These are phyloP conservation scores for Turnera subulata DNA, from an alignment of 345 rosid species.

Conservation along the genomic window DNA sequence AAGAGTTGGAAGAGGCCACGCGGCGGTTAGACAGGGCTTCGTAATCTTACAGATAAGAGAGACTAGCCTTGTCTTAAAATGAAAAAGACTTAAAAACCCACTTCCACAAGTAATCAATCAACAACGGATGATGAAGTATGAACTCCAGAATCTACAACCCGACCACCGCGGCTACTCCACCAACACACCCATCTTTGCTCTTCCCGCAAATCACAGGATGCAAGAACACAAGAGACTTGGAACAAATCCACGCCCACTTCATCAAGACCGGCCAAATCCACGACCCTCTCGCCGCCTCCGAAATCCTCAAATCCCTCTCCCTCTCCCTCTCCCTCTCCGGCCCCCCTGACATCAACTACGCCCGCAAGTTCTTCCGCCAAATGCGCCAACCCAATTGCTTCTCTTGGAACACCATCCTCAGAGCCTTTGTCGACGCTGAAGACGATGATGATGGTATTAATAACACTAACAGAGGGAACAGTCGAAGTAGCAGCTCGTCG, in stretches of 20 bases:
- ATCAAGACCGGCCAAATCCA: conserved; percentile 54
- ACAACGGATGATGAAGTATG: conserved; percentile 4
- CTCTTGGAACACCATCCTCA: conserved; percentile 73
- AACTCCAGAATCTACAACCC: conserved; percentile 15
- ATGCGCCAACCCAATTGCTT: conserved; percentile 60
- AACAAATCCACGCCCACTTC: conserved; percentile 63
- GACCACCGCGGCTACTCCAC: conserved; percentile 3
- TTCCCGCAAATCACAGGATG: conserved; percentile 55
- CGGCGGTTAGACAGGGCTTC: no score
- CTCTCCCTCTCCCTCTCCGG: conserved; percentile 43
- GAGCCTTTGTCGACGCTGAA: conserved; percentile 48
- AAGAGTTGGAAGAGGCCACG: no score
- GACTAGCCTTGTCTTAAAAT: neutral
- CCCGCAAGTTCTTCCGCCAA: conserved; percentile 41
- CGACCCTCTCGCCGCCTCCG: conserved; percentile 68
- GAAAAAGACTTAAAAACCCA: neutral
- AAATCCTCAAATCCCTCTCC: conserved; percentile 47
- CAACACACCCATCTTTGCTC: conserved; percentile 43
- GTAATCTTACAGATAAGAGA: neutral
- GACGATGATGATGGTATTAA: conserved; percentile 13
- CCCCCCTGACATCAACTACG: conserved; percentile 40
- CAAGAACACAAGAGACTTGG: conserved; percentile 39
- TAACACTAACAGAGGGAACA: no score
- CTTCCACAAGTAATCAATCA: neutral
- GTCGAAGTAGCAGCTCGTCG: conserved; percentile 1